Conservation (phyloP, 176 grass and related monocot genomes). For the Triticum monococcum region DNA sequence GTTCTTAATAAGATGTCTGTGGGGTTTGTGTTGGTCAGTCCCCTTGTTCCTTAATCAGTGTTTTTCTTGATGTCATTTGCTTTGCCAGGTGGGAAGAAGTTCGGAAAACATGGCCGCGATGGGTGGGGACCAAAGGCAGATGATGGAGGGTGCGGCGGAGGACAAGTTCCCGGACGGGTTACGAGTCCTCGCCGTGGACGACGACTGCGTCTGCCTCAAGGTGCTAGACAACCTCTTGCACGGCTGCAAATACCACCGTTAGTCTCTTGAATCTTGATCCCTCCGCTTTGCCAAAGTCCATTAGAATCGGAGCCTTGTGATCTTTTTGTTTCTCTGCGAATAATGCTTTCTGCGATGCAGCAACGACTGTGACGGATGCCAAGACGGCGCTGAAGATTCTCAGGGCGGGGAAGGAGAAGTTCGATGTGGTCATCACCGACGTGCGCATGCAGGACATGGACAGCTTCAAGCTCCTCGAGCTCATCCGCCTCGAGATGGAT, state of each 20-base stretch:
- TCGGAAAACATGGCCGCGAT: neutral
- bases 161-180: slow-evolving; percentile 37
- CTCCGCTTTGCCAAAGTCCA: neutral
- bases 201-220: slow-evolving; percentile 4
- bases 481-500: slow-evolving; percentile 57
- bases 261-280: neutral
- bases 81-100: neutral
- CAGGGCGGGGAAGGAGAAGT: slow-evolving; percentile 43
- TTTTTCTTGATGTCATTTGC: neutral
- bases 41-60: neutral
- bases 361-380: slow-evolving; percentile 25
- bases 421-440: slow-evolving; percentile 60
- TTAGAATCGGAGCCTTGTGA: neutral
- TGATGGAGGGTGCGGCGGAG: neutral
- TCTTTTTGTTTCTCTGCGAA: neutral
- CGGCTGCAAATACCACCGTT: slow-evolving; percentile 40
- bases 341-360: slow-evolving; percentile 31
- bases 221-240: slow-evolving; percentile 5
- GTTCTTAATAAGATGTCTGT: neutral
- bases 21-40: neutral
- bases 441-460: slow-evolving; percentile 61
- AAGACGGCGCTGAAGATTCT: slow-evolving; percentile 42
- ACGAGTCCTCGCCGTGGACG: slow-evolving; percentile 47
- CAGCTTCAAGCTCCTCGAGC: slow-evolving; percentile 61
- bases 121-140: neutral